Conservation (phyloP, 805 yeast genomes). For the Yamadazyma akitaensis region DNA sequence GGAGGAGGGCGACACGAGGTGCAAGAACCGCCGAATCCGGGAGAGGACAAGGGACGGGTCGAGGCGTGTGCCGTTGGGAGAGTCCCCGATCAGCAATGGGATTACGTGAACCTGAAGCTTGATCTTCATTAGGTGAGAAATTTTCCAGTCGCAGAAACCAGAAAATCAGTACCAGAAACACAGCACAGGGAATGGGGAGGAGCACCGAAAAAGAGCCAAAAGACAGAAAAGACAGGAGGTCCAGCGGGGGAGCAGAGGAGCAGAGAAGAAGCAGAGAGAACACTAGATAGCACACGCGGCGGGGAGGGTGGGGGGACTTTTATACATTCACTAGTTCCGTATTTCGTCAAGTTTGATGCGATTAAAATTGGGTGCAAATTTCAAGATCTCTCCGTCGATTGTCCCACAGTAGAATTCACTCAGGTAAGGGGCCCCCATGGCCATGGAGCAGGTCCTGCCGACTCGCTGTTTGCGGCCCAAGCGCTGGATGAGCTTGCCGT, state of each 20-base stretch:
- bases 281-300: no score
- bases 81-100: conserved; percentile 20
- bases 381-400: conserved; percentile 60
- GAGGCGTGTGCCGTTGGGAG: conserved; percentile 13
- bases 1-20: conserved; percentile 51
- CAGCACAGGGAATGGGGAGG: no score
- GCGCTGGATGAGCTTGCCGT: conserved; percentile 62
- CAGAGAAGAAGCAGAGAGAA: no score
- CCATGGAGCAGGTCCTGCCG: conserved; percentile 51
- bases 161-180: no score
- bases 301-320: no score
- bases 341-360: not conserved
- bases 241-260: no score
- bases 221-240: no score
- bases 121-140: conserved; percentile 1
- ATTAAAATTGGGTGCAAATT: conserved; percentile 44
- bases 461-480: conserved; percentile 42
- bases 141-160: not conserved
- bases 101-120: conserved; percentile 17
- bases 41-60: conserved; percentile 16
- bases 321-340: no score
- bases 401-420: conserved; percentile 58
- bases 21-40: conserved; percentile 51
- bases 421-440: conserved; percentile 42
- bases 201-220: no score